These are phyloP conservation scores for Agapanthus africanus DNA, from an alignment of 106 monocot genomes.

Conservation along the genomic window DNA sequence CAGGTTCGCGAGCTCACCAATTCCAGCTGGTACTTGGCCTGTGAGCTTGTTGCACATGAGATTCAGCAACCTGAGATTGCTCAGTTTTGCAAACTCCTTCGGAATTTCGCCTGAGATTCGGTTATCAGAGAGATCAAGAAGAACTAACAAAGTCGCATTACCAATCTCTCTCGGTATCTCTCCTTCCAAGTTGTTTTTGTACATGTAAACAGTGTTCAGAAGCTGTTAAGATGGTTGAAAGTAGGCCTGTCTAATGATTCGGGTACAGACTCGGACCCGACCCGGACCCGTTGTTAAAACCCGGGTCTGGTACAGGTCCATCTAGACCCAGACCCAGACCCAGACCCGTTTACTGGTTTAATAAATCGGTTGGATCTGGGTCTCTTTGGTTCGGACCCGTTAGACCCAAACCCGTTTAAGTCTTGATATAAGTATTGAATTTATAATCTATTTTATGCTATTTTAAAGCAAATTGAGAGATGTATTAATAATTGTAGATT, in stretches of 20 bases:
- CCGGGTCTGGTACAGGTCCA: no score
- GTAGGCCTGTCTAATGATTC: conserved; percentile 53
- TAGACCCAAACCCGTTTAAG: conserved; percentile 80
- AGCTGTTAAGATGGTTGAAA: conserved; percentile 57
- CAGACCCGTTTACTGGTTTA: no score
- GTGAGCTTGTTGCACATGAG: conserved; percentile 78
- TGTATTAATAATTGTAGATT: no score
- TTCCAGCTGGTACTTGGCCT: conserved; percentile 44
- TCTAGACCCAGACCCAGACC: no score
- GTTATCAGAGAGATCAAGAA: conserved; percentile 82
- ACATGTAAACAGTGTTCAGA: conserved; percentile 58
- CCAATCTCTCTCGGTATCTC: conserved; percentile 66
- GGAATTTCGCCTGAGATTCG: conserved; percentile 57
- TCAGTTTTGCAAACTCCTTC: conserved; percentile 28
- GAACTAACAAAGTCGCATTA: conserved; percentile 38
- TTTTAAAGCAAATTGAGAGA: no score
- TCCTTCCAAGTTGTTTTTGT: conserved; percentile 62
- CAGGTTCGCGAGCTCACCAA: conserved; percentile 37
- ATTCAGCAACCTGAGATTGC: conserved; percentile 65
- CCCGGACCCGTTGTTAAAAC: no score
- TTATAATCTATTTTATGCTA: no score
- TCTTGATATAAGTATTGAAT: no score
- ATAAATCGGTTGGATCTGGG: no score
- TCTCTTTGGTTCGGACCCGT: conserved; percentile 48
- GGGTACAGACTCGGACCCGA: no score